Evolutionary conservation across 768 basidiomycete species (phyloP), one percentile per base, ranked within the genome.

Genomic region (Tylopilus rubrobrunneus): DNA sequence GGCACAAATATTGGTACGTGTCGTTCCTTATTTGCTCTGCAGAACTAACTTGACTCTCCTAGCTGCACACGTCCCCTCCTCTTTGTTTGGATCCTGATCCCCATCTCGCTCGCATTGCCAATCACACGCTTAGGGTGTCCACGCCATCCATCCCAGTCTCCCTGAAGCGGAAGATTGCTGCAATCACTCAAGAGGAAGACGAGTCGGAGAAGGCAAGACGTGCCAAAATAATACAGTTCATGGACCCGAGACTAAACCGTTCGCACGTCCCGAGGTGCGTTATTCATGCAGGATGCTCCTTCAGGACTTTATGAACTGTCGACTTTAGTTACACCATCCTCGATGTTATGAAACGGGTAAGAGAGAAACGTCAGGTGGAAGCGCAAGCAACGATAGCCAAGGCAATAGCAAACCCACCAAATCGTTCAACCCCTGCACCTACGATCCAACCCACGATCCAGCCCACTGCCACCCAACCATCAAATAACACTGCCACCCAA

Each of bases 11-110:
- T 67, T 92, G 61, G 91, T 92, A 58, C 55, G 85, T 4, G 5
- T 17, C 28, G 19, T 41, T 45, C 12, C 17, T 21, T 31, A 10
- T 4, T 8, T 11, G 41, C n/a, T 40, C 19, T 25, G 48, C 37
- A 8, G 12, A 44, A 27, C 51, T 63, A 28, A 66, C 53, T 15
- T 52, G 46, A 25, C 48, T 45, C 29, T 45, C 48, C 42, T 56
- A 93, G 90, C 74, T 89, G 45, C 83, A 89, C 15, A 90, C 87
- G 5, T 72, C 86, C 0, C 80, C 85, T 6, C 85, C 90, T 6
- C 74, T 93, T 43, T 92, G 89, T 65, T 78, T 93, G 28, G 83
- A 89, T 58, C 90, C 91, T 3, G 82, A 92, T 62, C 83, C 86
- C 2, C 85, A 86, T 64, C 76, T 92, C 34, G 78, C 84, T 21